Evolutionary conservation across 2,329 filamentous ascomycete species (phyloP), one percentile per base, ranked within the genome.

Genomic region (Penicillium hesseltinei): DNA sequence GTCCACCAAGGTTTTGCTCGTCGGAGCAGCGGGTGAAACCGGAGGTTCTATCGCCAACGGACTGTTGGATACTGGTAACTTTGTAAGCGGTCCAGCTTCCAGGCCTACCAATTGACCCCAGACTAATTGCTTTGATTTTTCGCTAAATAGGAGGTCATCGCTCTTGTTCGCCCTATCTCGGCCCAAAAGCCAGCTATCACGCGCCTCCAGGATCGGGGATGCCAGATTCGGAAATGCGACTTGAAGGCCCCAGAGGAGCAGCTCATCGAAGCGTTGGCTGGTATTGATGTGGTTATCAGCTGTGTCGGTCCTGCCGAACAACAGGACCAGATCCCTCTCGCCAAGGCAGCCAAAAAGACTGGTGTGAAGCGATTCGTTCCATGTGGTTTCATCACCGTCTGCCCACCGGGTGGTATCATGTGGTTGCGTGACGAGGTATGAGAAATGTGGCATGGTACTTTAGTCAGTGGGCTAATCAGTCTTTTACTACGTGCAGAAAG

Each of bases 281-380:
- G 73, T 4, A 72, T 77, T 13, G 78, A 82, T 52, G 71, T 80
- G 19, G 72, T 83, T 35, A 77, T 83, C 57, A 76, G 74, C 35
- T 71, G 71, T 53, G 74, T 82, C 23, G 63, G 68, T 23, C 69
- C 71, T 3, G 63, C 62, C 4, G 67, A 68, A 35, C 69, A 76
- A 35, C 65, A 73, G 29, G 73, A 76, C 11, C 78, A 84, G 59
- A 76, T 80, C 10, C 72, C 73, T 1, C 72, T 84, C 2, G 75
- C 76, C 33, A 76, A 75, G 35, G 82, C 81, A 2, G 77, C 79
- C 1, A 80, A 82, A 60, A 71, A 72, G 46, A 79, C 77, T 3
- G 80, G 81, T 0, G 77, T 84, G 10, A 74, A 77, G 59, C 77
- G 82, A 43, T 84, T 82, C 60, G 75, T 84, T 31, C 81, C 81